phyloP scores from a whole-genome alignment of 768 basidiomycete species.

The Serendipita sp. region DNA sequence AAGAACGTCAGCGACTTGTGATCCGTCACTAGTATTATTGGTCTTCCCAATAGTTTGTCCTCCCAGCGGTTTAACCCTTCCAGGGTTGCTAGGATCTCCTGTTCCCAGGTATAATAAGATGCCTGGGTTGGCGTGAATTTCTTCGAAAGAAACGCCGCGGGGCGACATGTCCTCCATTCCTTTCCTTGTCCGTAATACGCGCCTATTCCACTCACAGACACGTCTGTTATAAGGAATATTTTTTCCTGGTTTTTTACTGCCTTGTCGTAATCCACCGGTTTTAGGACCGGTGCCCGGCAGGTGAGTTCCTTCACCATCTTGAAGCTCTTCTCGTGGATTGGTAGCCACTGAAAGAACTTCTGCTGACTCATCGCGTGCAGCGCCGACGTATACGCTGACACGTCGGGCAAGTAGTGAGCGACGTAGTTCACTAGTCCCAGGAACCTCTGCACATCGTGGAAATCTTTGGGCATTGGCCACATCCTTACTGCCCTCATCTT shows the following conservation, averaged over 20 bases:
- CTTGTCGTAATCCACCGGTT: constrained; percentile 10
- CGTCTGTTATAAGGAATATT: constrained; percentile 22
- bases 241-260: constrained; percentile 9
- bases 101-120: constrained; percentile 27
- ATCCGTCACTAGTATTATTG: constrained; percentile 21
- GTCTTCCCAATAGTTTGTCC: constrained; percentile 19
- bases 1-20: constrained; percentile 20
- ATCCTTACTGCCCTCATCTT: neutral
- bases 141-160: constrained; percentile 23
- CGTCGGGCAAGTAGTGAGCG: neutral
- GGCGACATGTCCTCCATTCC: constrained; percentile 16
- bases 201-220: constrained; percentile 18
- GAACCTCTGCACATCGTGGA: neutral
- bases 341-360: neutral
- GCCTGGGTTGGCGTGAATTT: constrained; percentile 25
- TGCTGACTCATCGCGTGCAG: neutral
- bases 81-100: constrained; percentile 24
- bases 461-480: neutral
- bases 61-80: constrained; percentile 17
- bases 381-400: neutral
- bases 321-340: constrained; percentile 7
- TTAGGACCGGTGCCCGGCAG: neutral
- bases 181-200: constrained; percentile 19
- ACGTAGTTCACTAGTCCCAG: neutral
- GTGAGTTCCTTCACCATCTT: constrained; percentile 9